Conservation (phyloP, 2,329 filamentous ascomycete genomes). For the Pezicula carpinea region DNA sequence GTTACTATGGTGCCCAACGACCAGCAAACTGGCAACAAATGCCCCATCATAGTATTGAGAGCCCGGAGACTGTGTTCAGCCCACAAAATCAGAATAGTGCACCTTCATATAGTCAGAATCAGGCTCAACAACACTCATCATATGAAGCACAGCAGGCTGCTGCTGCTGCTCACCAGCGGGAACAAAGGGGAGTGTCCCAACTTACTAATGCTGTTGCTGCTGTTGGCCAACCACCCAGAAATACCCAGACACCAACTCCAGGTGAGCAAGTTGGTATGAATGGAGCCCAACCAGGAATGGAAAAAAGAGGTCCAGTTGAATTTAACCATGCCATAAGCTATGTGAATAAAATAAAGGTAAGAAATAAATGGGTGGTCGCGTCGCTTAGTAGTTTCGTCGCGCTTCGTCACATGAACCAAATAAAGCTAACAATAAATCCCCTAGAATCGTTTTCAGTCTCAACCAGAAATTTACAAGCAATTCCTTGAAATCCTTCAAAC, state of each 20-base stretch:
- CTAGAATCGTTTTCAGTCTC: conserved; percentile 92
- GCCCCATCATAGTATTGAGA: conserved; percentile 56
- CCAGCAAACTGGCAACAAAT: conserved; percentile 49
- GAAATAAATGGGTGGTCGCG: background rate
- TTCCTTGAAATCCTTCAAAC: conserved; percentile 98
- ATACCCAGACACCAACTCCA: conserved; percentile 56
- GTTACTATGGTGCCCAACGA: conserved; percentile 36
- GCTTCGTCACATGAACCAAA: too few species aligned
- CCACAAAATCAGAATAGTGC: conserved; percentile 48
- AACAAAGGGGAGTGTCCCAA: conserved; percentile 62
- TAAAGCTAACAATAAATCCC: conserved; percentile 4
- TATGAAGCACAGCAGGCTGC: conserved; percentile 39
- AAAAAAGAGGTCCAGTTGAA: conserved; percentile 90
- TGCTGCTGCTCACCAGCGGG: conserved; percentile 49
- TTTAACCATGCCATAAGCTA: conserved; percentile 99
- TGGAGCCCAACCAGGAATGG: conserved; percentile 60
- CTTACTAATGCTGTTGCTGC: conserved; percentile 55
- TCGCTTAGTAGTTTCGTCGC: too few species aligned
- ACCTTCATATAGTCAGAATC: conserved; percentile 39
- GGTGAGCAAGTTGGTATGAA: conserved; percentile 53
- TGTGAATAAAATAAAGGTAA: conserved; percentile 98
- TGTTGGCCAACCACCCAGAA: conserved; percentile 41
- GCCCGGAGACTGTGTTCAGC: conserved; percentile 58
- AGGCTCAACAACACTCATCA: conserved; percentile 28
- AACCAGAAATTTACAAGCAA: conserved; percentile 98